Evolutionary conservation across 495 filamentous ascomycete genomes (phyloP).

Genomic region (Xylaria bambusicola): DNA sequence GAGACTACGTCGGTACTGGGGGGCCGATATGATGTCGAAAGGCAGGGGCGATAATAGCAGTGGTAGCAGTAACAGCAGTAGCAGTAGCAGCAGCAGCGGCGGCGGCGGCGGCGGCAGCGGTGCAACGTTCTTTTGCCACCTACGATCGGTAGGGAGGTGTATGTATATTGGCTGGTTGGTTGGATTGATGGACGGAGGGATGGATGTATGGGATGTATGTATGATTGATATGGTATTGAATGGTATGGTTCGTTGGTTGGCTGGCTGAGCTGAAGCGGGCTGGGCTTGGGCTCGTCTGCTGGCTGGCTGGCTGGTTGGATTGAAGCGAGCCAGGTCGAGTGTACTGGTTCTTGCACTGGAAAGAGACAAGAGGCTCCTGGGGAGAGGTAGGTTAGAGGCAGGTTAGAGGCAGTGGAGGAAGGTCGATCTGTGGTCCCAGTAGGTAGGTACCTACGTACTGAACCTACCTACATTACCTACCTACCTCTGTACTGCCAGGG

Average conservation of each 20-base stretch:
- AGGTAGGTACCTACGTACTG: not conserved
- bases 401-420: no score
- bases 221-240: no score
- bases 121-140: constrained; percentile 21
- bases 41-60: not conserved
- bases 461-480: not conserved
- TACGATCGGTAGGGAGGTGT: no score
- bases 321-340: constrained; percentile 15
- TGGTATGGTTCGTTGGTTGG: constrained; percentile 3
- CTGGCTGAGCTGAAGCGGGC: constrained; percentile 11
- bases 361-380: no score
- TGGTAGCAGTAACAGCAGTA: not conserved
- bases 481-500: not conserved
- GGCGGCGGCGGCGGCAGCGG: constrained; percentile 7
- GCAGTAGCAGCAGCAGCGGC: not conserved
- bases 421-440: not conserved
- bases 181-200: no score
- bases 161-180: no score
- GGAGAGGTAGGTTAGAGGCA: no score
- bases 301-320: constrained; percentile 13
- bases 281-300: not conserved
- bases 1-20: not conserved
- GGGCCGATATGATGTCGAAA: constrained; percentile 6
- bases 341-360: no score
- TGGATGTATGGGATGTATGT: no score